Conservation (phyloP, 1,284 basidiomycete genomes). For the Neotropicomus parvogracilis region DNA sequence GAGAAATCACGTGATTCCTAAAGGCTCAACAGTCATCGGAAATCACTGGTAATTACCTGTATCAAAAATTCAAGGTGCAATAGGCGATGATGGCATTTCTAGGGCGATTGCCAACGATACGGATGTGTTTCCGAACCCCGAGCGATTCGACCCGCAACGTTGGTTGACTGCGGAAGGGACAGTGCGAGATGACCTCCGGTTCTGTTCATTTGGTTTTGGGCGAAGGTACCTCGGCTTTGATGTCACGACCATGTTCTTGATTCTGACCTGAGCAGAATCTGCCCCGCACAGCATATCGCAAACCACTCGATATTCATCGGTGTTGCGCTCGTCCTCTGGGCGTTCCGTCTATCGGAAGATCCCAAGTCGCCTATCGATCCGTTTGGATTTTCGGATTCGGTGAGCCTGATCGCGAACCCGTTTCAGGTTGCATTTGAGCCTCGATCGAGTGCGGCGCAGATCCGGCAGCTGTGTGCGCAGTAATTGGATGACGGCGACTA, state of each 20-base stretch:
- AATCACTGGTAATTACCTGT: constrained; percentile 3
- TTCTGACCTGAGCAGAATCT: neutral
- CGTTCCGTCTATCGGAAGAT: constrained; percentile 6
- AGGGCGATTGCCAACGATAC: constrained; percentile 12
- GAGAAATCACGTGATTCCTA: constrained; percentile 10
- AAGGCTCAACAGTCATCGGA: constrained; percentile 8
- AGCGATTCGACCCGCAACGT: constrained; percentile 6
- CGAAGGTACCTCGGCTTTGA: neutral
- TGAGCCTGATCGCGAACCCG: constrained; percentile 3
- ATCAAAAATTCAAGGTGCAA: neutral
- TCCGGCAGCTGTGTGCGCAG: constrained; percentile 2
- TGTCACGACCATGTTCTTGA: neutral
- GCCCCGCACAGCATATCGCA: constrained; percentile 5
- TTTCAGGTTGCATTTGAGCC: constrained; percentile 5
- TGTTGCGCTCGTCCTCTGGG: constrained; percentile 2
- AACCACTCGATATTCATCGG: constrained; percentile 6
- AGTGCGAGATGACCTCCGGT: constrained; percentile 6
- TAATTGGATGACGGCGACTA: neutral
- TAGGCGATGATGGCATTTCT: neutral
- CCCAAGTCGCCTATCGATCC: constrained; percentile 3
- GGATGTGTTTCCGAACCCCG: constrained; percentile 9
- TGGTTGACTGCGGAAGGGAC: constrained; percentile 7
- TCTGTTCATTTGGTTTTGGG: constrained; percentile 12
- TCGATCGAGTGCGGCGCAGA: neutral
- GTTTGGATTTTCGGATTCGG: constrained; percentile 1